Conservation (phyloP, 2,329 filamentous ascomycete genomes). For the Fusarium secorum region DNA sequence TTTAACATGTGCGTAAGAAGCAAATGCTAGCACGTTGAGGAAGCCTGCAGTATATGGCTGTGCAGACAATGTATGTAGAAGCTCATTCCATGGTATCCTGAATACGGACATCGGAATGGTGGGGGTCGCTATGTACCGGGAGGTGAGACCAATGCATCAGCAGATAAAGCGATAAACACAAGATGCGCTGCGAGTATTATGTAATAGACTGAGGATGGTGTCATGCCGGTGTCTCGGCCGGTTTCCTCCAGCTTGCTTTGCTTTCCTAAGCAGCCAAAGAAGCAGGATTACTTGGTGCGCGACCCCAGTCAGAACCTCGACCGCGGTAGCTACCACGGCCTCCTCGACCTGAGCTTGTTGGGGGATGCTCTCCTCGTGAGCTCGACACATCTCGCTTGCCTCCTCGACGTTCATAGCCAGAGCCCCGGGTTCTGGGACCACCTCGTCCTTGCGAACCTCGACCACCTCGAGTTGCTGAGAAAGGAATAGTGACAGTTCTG, state of each 20-base stretch:
- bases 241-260: conserved; percentile 18
- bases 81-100: neutral
- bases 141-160: conserved; percentile 5
- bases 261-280: conserved; percentile 39
- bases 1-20: neutral
- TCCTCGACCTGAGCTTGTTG: conserved; percentile 42
- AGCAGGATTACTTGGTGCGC: conserved; percentile 40
- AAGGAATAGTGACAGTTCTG: conserved; percentile 51
- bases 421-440: conserved; percentile 44
- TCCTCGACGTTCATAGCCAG: conserved; percentile 43
- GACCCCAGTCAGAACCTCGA: conserved; percentile 53
- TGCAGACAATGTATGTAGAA: conserved; percentile 7
- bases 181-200: conserved; percentile 34
- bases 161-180: conserved; percentile 9
- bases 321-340: conserved; percentile 52
- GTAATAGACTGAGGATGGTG: conserved; percentile 23
- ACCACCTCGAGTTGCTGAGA: conserved; percentile 44
- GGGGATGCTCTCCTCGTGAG: conserved; percentile 40
- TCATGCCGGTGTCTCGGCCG: conserved; percentile 10
- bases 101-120: neutral
- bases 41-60: conserved; percentile 5
- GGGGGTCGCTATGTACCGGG: neutral
- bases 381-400: conserved; percentile 47
- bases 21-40: neutral
- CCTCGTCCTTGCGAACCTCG: conserved; percentile 41